Evolutionary conservation across 306 rosid species (phyloP).

Genomic region (Citrullus colocynthis): DNA sequence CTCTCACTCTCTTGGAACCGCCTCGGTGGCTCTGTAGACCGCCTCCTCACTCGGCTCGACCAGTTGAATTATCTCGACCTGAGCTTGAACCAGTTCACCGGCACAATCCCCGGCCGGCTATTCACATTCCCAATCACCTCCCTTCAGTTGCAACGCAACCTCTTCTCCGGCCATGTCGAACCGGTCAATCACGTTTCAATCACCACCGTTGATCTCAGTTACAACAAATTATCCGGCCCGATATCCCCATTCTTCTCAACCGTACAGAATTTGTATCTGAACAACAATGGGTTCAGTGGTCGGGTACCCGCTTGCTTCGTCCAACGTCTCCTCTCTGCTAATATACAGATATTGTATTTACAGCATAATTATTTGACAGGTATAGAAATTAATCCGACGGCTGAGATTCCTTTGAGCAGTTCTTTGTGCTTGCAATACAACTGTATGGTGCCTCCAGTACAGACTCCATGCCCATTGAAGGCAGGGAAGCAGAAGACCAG

Average conservation of each 20-base stretch:
- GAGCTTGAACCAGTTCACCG: constrained; percentile 67
- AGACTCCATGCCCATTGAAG: constrained; percentile 71
- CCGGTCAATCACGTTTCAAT: constrained; percentile 56
- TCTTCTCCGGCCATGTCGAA: constrained; percentile 42
- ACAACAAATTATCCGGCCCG: constrained; percentile 56
- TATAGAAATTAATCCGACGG: constrained; percentile 84
- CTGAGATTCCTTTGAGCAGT: constrained; percentile 82
- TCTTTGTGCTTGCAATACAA: constrained; percentile 89
- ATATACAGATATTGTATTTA: constrained; percentile 62
- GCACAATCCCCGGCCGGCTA: constrained; percentile 50
- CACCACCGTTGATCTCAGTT: constrained; percentile 77
- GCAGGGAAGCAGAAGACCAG: constrained; percentile 67
- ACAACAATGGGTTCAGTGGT: constrained; percentile 82
- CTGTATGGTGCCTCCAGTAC: constrained; percentile 91
- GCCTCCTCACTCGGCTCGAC: constrained; percentile 37
- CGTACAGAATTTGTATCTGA: constrained; percentile 73
- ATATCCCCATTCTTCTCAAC: constrained; percentile 60
- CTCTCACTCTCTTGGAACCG: constrained; percentile 79
- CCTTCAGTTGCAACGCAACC: constrained; percentile 67
- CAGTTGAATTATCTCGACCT: constrained; percentile 70
- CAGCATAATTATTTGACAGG: constrained; percentile 91
- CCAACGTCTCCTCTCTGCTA: constrained; percentile 50
- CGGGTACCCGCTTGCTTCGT: constrained; percentile 66
- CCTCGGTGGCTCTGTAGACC: constrained; percentile 55
- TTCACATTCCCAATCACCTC: constrained; percentile 61